Conservation (phyloP, 345 rosid genomes). For the Boechera retrofracta region DNA sequence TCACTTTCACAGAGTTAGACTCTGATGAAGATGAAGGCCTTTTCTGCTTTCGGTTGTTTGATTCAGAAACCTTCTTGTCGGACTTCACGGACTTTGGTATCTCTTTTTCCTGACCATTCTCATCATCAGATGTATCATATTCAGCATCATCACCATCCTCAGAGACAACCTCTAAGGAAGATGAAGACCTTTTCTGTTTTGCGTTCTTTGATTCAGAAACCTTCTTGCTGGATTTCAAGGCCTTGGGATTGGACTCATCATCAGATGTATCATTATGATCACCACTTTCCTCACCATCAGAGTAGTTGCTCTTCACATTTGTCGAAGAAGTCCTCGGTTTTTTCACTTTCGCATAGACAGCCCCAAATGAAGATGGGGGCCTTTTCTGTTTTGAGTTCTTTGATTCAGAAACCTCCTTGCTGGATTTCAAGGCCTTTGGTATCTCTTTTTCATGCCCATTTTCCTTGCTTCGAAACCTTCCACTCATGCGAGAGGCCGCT, state of each 20-base stretch:
- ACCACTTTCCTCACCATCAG: neutral
- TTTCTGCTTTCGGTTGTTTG: neutral
- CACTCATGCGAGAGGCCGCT: slow-evolving; percentile 37
- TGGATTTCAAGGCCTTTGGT: neutral
- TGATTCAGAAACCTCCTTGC: neutral
- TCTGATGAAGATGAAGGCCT: neutral
- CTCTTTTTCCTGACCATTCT: neutral
- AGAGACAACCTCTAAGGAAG: neutral
- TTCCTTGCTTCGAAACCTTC: neutral
- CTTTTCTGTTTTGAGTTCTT: neutral
- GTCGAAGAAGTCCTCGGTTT: neutral
- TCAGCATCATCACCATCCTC: neutral
- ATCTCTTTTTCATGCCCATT: neutral
- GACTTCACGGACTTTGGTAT: neutral
- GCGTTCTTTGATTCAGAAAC: neutral
- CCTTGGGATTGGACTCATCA: neutral
- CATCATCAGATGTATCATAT: neutral
- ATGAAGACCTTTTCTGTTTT: neutral
- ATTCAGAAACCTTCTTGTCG: neutral
- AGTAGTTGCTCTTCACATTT: neutral
- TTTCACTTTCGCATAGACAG: neutral
- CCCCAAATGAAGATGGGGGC: slow-evolving; percentile 5
- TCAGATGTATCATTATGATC: neutral
- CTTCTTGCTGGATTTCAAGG: neutral
- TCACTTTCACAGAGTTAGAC: slow-evolving; percentile 6